Evolutionary conservation across 805 yeast genomes (phyloP).

Genomic region (Isabelozyma gotoi): DNA sequence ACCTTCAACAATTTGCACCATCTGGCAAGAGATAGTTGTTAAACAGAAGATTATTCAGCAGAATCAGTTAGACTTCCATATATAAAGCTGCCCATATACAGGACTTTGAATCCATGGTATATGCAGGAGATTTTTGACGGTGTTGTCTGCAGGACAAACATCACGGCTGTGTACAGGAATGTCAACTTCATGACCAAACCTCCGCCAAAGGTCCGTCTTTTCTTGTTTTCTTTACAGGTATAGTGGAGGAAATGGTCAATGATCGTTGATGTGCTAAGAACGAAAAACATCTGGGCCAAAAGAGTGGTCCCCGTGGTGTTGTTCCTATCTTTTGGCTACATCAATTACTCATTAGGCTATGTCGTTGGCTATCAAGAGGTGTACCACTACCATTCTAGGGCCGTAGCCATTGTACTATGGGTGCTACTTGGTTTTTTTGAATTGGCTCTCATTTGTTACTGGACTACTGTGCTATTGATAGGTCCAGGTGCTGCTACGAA

Average conservation of each 20-base stretch:
- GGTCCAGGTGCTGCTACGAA: constrained; percentile 60
- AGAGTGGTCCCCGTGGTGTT: constrained; percentile 26
- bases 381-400: constrained; percentile 23
- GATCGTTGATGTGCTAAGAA: constrained; percentile 1
- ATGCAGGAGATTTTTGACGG: too few species aligned
- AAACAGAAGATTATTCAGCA: too few species aligned
- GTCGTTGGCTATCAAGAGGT: constrained; percentile 44
- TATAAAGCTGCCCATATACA: too few species aligned
- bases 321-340: constrained; percentile 34
- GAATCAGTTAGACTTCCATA: not conserved
- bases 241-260: not conserved
- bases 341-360: constrained; percentile 45
- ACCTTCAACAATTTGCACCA: constrained; percentile 1
- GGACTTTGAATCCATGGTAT: too few species aligned
- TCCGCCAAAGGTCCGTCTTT: not conserved
- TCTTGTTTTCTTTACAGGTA: not conserved
- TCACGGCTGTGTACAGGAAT: not conserved
- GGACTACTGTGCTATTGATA: constrained; percentile 43
- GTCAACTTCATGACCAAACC: not conserved
- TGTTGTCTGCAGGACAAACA: not conserved
- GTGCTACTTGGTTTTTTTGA: constrained; percentile 22
- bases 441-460: constrained; percentile 24
- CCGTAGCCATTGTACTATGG: constrained; percentile 38
- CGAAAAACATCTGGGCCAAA: constrained; percentile 10
- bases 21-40: constrained; percentile 1